Conservation (phyloP, 2,329 filamentous ascomycete genomes). For the Verticillium nubilum region DNA sequence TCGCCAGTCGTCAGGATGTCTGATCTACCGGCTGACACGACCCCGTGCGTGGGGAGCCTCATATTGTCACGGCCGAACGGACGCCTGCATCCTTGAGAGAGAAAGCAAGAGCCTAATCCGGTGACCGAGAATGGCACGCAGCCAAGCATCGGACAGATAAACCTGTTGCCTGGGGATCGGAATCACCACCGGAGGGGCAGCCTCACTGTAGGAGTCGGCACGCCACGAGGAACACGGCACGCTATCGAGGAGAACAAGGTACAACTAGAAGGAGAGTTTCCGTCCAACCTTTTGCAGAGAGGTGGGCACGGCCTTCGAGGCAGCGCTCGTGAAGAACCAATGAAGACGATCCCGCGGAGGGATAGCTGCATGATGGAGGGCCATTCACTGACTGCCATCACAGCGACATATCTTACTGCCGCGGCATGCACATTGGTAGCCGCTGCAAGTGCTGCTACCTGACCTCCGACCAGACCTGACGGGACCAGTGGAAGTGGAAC, state of each 20-base stretch:
- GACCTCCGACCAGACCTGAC: not conserved
- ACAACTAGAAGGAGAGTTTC: not conserved
- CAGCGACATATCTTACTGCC: no score
- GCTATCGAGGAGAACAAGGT: no score
- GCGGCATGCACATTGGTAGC: no score
- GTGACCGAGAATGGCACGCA: not conserved
- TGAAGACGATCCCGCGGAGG: not conserved
- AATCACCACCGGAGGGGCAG: not conserved
- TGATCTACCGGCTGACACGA: not conserved
- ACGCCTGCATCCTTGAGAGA: not conserved
- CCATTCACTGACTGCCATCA: no score
- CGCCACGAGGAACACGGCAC: not conserved
- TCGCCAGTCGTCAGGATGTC: not conserved
- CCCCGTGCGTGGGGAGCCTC: not conserved
- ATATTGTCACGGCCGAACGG: not conserved
- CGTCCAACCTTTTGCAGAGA: not conserved
- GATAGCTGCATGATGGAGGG: not conserved
- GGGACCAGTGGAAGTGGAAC: not conserved
- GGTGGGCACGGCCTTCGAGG: not conserved
- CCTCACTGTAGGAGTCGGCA: not conserved
- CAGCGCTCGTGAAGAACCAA: not conserved
- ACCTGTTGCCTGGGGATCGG: not conserved
- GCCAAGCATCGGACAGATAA: not conserved
- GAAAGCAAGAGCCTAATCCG: not conserved
- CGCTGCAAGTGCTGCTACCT: not conserved